phyloP scores from a whole-genome alignment of 1,284 basidiomycete genomes.

The Boletellus deceptivus region DNA sequence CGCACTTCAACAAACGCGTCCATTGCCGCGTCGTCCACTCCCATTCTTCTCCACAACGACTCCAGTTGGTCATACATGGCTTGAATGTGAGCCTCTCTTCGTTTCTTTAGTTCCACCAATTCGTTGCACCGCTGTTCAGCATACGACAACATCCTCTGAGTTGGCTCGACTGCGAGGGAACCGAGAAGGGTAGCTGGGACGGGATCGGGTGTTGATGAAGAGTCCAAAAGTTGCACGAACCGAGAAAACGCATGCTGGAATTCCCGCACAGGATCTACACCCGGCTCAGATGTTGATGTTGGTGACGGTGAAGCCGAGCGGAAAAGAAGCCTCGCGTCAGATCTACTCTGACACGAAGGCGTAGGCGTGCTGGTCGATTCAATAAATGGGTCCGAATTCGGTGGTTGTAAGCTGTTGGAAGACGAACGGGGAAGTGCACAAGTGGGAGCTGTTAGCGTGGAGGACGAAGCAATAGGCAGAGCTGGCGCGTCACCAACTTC shows the following conservation, averaged over 20 bases:
- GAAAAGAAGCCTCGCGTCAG: slow-evolving; percentile 24
- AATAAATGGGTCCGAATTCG: slow-evolving; percentile 51
- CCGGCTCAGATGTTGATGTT: slow-evolving; percentile 20
- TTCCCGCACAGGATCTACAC: slow-evolving; percentile 31
- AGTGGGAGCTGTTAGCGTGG: slow-evolving; percentile 36
- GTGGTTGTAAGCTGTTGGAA: slow-evolving; percentile 33
- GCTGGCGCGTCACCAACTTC: slow-evolving; percentile 39
- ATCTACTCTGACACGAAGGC: slow-evolving; percentile 41
- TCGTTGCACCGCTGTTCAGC: slow-evolving; percentile 53
- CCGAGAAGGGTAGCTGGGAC: slow-evolving; percentile 41
- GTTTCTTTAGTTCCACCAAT: slow-evolving; percentile 67
- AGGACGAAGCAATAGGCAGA: slow-evolving; percentile 33
- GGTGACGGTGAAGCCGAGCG: slow-evolving; percentile 31
- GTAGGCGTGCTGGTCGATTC: slow-evolving; percentile 45
- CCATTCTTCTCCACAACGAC: slow-evolving; percentile 76
- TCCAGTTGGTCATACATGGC: slow-evolving; percentile 85
- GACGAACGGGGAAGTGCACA: slow-evolving; percentile 38
- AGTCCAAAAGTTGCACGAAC: slow-evolving; percentile 62
- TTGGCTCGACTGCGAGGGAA: slow-evolving; percentile 63
- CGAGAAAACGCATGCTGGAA: slow-evolving; percentile 60
- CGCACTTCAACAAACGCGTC: slow-evolving; percentile 76
- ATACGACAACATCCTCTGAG: slow-evolving; percentile 61
- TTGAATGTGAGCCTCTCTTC: slow-evolving; percentile 76
- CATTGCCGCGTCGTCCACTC: slow-evolving; percentile 69
- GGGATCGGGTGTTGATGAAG: slow-evolving; percentile 44